Evolutionary conservation across 225 moss, liverwort and hornwort species (phyloP).

Genomic region (Straminergon stramineum): DNA sequence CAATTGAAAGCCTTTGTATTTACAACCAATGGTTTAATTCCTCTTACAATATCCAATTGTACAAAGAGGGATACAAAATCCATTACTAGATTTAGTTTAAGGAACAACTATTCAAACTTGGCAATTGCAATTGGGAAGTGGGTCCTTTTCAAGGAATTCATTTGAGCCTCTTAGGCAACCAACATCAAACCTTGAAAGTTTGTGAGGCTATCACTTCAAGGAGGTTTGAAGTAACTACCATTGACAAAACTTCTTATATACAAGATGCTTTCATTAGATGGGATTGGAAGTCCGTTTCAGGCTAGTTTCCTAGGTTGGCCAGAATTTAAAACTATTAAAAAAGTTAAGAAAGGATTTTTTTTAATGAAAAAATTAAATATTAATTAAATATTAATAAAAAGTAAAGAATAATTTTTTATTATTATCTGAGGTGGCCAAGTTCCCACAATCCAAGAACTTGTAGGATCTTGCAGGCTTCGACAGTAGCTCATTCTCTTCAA

Average conservation of each 20-base stretch:
- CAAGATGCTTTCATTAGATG: not conserved
- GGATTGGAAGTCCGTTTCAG: no score
- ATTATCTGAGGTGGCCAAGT: no score
- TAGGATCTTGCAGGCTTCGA: no score
- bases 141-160: not conserved
- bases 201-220: not conserved
- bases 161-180: not conserved
- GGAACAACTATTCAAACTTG: not conserved
- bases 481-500: no score
- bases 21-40: not conserved
- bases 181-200: not conserved
- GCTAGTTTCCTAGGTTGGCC: no score
- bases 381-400: no score
- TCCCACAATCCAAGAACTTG: no score
- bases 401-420: no score
- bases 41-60: not conserved
- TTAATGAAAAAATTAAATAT: no score
- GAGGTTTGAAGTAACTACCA: not conserved
- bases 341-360: no score
- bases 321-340: no score
- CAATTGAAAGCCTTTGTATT: not conserved
- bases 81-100: fast-evolving
- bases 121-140: not conserved
- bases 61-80: not conserved
- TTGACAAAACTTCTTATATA: not conserved